Evolutionary conservation across 139 green algal genomes (phyloP).

Genomic region (Desmodesmus armatus): DNA sequence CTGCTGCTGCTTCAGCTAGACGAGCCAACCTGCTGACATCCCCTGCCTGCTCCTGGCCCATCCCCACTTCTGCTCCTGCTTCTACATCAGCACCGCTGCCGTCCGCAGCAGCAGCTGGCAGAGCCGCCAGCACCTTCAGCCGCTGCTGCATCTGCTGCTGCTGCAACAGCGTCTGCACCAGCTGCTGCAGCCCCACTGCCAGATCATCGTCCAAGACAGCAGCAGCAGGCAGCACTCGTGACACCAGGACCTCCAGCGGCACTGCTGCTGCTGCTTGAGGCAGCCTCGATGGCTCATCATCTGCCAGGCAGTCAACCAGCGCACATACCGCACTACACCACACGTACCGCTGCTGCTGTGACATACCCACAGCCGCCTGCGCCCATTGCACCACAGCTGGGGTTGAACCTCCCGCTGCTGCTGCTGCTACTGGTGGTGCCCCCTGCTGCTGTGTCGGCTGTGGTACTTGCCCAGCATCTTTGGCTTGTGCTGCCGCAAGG

Average conservation of each 20-base stretch:
- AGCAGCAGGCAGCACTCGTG: conserved; percentile 28
- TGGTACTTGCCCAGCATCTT: neutral
- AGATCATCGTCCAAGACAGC: conserved; percentile 7
- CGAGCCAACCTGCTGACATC: neutral
- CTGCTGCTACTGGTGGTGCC: conserved; percentile 21
- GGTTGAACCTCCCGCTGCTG: neutral
- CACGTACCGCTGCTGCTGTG: neutral
- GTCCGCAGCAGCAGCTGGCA: neutral
- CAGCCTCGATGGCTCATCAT: neutral
- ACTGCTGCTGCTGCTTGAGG: neutral
- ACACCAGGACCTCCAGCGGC: neutral
- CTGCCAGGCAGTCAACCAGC: conserved; percentile 27
- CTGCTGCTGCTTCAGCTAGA: neutral
- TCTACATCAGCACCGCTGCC: neutral
- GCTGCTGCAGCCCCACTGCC: neutral
- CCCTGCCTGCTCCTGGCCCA: neutral
- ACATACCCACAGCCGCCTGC: too few species aligned
- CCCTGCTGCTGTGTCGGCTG: neutral
- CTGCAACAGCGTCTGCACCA: neutral
- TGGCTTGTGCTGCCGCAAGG: too few species aligned
- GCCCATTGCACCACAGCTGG: too few species aligned
- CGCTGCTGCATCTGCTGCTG: neutral
- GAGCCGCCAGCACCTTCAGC: neutral
- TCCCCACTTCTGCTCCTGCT: neutral
- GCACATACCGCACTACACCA: conserved; percentile 24